Evolutionary conservation across 2,329 filamentous ascomycete species (phyloP).

Genomic region (Sclerotiophoma versabilis): DNA sequence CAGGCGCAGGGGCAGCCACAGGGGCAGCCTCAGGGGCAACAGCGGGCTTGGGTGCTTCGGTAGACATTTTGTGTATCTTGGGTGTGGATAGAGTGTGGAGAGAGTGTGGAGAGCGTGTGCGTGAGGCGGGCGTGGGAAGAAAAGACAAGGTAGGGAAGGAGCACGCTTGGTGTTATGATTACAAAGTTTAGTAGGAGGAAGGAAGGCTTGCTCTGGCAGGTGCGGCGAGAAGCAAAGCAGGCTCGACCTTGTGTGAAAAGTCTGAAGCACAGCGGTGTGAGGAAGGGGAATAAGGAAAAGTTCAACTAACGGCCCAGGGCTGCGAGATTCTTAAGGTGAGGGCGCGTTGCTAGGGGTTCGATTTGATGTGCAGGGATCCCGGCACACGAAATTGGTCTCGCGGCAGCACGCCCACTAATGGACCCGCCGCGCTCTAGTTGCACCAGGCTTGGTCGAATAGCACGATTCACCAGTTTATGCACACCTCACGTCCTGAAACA

Average conservation of each 20-base stretch:
- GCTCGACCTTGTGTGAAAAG: constrained; percentile 38
- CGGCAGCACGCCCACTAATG: constrained; percentile 41
- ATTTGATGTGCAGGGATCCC: constrained; percentile 40
- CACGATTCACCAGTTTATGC: constrained; percentile 44
- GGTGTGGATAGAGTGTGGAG: constrained; percentile 9
- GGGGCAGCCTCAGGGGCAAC: constrained; percentile 51
- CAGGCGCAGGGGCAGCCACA: constrained; percentile 46
- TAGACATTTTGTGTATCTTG: constrained; percentile 61
- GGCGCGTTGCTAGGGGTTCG: constrained; percentile 46
- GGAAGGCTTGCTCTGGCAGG: constrained; percentile 40
- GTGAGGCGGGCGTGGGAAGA: constrained; percentile 12
- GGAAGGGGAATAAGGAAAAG: constrained; percentile 41
- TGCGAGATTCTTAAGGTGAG: constrained; percentile 46
- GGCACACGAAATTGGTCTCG: constrained; percentile 43
- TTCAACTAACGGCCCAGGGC: constrained; percentile 35
- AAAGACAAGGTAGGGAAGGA: constrained; percentile 27
- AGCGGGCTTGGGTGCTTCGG: constrained; percentile 74
- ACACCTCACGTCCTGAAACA: constrained; percentile 37
- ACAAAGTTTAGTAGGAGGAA: constrained; percentile 43
- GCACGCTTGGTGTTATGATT: constrained; percentile 34
- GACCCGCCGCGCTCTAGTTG: constrained; percentile 37
- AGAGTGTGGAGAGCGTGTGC: constrained; percentile 16
- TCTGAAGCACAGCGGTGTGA: constrained; percentile 41
- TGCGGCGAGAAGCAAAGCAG: constrained; percentile 30
- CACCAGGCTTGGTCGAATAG: constrained; percentile 36